These are phyloP conservation scores for Saturnispora besseyi DNA, from an alignment of 805 yeast genomes.

Conservation along the genomic window DNA sequence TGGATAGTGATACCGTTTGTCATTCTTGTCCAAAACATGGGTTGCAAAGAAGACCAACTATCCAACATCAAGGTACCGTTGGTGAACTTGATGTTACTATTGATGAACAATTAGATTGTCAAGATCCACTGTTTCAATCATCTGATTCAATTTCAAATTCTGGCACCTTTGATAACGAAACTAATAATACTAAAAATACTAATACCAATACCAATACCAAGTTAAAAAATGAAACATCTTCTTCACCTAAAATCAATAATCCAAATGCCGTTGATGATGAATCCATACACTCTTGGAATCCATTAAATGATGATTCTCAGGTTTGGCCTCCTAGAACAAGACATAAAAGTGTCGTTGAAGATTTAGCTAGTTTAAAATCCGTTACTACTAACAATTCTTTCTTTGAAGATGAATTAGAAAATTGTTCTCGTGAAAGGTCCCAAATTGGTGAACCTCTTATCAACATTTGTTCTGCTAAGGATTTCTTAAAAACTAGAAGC, in stretches of 20 bases:
- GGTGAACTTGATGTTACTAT: conserved; percentile 12
- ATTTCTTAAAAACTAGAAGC: conserved; percentile 17
- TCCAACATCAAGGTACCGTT: conserved; percentile 10
- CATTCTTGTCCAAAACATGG: conserved; percentile 8
- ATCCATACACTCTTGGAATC: conserved; percentile 13
- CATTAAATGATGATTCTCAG: conserved; percentile 1
- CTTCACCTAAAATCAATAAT: not conserved
- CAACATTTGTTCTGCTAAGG: conserved; percentile 23
- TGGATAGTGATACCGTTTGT: conserved; percentile 1
- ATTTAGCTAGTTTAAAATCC: conserved; percentile 13
- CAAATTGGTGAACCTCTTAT: conserved; percentile 12
- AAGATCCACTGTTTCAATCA: not conserved
- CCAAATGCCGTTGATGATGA: conserved; percentile 4
- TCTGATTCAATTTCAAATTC: too few species aligned
- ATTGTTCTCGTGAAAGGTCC: not conserved
- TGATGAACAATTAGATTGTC: conserved; percentile 9
- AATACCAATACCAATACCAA: too few species aligned
- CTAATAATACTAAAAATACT: too few species aligned
- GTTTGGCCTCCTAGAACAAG: not conserved
- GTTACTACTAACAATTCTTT: conserved; percentile 14
- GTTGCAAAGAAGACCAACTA: conserved; percentile 8
- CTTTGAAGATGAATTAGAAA: conserved; percentile 19
- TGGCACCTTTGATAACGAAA: too few species aligned
- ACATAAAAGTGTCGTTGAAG: conserved; percentile 11
- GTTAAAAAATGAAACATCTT: not conserved